These are phyloP conservation scores for Excoecaria agallocha DNA, from an alignment of 345 rosid species.

Conservation along the genomic window DNA sequence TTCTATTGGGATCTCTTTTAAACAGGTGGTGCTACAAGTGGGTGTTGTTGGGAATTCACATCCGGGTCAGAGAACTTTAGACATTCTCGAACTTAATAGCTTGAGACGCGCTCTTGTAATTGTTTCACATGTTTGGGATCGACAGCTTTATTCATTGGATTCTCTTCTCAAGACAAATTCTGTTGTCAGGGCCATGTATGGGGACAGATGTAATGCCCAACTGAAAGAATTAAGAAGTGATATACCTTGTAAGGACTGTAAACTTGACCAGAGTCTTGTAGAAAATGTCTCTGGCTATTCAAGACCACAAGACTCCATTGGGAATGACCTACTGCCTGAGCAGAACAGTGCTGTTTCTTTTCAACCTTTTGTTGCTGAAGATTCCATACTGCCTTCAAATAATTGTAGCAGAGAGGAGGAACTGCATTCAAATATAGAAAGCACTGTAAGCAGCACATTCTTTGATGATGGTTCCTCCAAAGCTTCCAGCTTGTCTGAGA, in stretches of 20 bases:
- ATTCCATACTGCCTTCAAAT: conserved; percentile 24
- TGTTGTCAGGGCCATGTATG: conserved; percentile 34
- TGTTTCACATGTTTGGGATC: conserved; percentile 76
- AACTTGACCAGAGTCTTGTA: conserved; percentile 24
- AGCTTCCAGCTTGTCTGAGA: conserved; percentile 68
- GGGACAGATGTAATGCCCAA: conserved; percentile 29
- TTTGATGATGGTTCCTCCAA: conserved; percentile 35
- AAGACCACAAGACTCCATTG: conserved; percentile 30
- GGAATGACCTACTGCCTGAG: conserved; percentile 26
- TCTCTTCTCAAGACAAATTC: conserved; percentile 53
- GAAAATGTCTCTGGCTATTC: conserved; percentile 27
- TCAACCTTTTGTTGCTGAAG: conserved; percentile 27
- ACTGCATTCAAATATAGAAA: conserved; percentile 42
- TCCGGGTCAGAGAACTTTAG: conserved; percentile 40
- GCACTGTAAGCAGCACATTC: conserved; percentile 22
- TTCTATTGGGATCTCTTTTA: conserved; percentile 14
- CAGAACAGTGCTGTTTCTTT: conserved; percentile 26
- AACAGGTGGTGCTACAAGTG: conserved; percentile 61
- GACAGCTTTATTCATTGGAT: conserved; percentile 62
- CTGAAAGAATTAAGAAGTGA: conserved; percentile 34
- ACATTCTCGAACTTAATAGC: conserved; percentile 76
- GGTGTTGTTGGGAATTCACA: conserved; percentile 42
- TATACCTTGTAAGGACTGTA: conserved; percentile 25
- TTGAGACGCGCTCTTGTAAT: conserved; percentile 65
- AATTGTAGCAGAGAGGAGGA: conserved; percentile 35